Evolutionary conservation across 495 filamentous ascomycete species (phyloP), one percentile per base, ranked within the genome.

Genomic region (Daldinia grandis): DNA sequence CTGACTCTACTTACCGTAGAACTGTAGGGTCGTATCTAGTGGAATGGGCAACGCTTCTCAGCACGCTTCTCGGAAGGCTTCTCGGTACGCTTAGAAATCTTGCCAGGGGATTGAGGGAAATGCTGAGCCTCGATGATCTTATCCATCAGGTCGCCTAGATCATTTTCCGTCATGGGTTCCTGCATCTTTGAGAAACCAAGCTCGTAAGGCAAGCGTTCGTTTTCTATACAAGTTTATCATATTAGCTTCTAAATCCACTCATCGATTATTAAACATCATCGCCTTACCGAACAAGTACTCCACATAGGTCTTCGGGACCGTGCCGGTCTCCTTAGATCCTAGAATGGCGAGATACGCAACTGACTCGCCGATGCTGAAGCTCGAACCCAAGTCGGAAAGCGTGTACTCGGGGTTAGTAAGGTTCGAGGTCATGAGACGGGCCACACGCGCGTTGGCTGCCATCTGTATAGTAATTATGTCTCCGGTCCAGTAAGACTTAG

Each of bases 281-380:
- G 15, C 33, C 81, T 72, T 65, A 85, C 83, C 71, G 64, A 86
- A 86, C n/a, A 84, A 72, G 64, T 80, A 85, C 49, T 84, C 78
- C 5, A 84, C 79, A 47, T 75, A 76, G 1, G 19, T 28, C 68
- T 79, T 73, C 3, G 78, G 77, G 6, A 80, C 82, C 0, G 76
- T 82, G 5, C 72, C 78, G 8, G 73, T 31, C 21, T 66, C 50
- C 37, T 75, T 76, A 62, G 85, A 80, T 1, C 84, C 85, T 19
- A 87, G 70, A 1, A 79, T 72, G 14, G 81, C 54, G 19, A 86
- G 69, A 42, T 82, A 81, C 19, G 85, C 83, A 14, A 80, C 80
- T 1, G 78, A 68, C 76, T 86, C 85, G 1, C 81, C 85, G 5
- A 82, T 59, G 40, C 76, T 82, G 65, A 86, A 84, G 4, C 54